Evolutionary conservation across 495 filamentous ascomycete genomes (phyloP).

Genomic region (Tuber magnatum): DNA sequence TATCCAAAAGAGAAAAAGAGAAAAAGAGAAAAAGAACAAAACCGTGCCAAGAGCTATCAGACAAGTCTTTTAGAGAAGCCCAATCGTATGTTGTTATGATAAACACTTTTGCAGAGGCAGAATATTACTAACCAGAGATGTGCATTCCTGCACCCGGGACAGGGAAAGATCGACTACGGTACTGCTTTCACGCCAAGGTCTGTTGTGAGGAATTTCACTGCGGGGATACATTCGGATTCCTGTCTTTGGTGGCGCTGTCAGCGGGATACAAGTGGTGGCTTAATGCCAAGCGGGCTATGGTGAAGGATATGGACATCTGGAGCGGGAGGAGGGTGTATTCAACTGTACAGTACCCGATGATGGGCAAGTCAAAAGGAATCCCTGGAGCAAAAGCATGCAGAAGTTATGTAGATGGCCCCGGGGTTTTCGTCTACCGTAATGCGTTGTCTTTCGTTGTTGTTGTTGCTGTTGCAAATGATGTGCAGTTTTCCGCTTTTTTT

Average conservation of each 20-base stretch:
- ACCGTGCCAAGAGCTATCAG: too few species aligned
- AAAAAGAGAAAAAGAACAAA: too few species aligned
- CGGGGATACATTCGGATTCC: background rate
- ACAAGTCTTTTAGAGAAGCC: too few species aligned
- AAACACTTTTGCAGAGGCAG: too few species aligned
- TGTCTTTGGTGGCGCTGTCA: conserved; percentile 28
- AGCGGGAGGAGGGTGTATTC: conserved; percentile 48
- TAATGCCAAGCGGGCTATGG: conserved; percentile 50
- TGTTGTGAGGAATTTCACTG: background rate
- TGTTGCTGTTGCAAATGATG: too few species aligned
- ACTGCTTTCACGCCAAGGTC: too few species aligned
- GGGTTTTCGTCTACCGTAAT: background rate
- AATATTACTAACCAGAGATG: too few species aligned
- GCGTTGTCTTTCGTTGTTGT: background rate
- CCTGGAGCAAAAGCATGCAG: background rate
- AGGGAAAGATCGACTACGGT: too few species aligned
- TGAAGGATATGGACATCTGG: conserved; percentile 56
- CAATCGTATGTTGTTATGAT: too few species aligned
- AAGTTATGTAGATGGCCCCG: background rate
- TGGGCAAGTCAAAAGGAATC: background rate
- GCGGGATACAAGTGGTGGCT: conserved; percentile 54
- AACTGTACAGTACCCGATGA: background rate
- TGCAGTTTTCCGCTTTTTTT: too few species aligned
- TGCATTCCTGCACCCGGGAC: too few species aligned
- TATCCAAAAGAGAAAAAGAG: too few species aligned